Base-by-base conservation (phyloP, 2,329 filamentous ascomycete species). In the Colletotrichum lentis region DNA sequence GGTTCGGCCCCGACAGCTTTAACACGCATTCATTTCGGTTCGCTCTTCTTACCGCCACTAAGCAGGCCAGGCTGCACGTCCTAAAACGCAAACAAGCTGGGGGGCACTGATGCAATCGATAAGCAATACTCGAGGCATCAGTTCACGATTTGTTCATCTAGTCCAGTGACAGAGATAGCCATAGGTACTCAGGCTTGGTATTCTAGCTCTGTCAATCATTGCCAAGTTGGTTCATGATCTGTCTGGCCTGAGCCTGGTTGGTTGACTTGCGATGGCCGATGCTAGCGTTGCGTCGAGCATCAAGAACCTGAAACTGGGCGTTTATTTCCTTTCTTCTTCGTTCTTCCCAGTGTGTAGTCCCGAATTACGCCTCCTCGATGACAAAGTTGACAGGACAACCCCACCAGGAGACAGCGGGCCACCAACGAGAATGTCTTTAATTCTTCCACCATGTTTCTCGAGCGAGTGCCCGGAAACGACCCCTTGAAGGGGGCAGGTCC, bases 241-340 rank as follows among this genome's bases (percentile, higher is more conserved):
- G 20, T 24, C 37, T 24, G 43, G 35, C 39, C 20, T 20, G 24
- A 24, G 24, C 24, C 24, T 24, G 24, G 24, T 24, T 24, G 24
- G 37, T 11, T 44, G 54, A 37, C 41, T 57, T 46, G 47, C 59
- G 65, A 67, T 50, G 61, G 31, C 47, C 53, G 49, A 59, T 54
- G 31, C 56, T 46, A 54, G 62, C 62, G 49, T 46, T 60, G 43
- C 43, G 27, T 52, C 50, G 22, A 61, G 50, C 65, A 60, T 61
- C 27, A 20, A 65, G 16, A 22, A 61, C 62, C 62, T 69, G 65
- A 69, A 69, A 69, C 66, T 69, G 62, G 56, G 66, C 55, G 62
- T 27, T 57, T 46, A 46, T 16, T 27, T 64, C 39, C 55, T 61
- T 68, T 37, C 43, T 60, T 60, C 50, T 64, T 44, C 24, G 22